Evolutionary conservation across 75 land plant genomes (phyloP), one percentile per base, ranked within the genome.

Genomic region (Pinus albicaulis): DNA sequence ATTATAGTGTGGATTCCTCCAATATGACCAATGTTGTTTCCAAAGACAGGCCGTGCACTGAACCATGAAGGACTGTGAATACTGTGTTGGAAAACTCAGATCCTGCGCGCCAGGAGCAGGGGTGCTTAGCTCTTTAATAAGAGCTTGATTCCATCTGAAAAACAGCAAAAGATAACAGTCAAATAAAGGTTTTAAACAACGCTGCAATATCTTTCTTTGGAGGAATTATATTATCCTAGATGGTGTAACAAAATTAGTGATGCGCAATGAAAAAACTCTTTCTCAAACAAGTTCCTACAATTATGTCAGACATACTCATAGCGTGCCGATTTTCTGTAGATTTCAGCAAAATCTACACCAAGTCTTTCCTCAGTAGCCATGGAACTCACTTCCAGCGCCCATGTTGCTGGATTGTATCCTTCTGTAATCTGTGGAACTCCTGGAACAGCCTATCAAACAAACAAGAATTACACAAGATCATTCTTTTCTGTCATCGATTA

Each of bases 371-470:
- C 91, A 76, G 86, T 82, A 26, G 84, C 57, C 22, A 68, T 6
- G 23, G 86, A 41, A 16, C 83, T 82, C 48, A 92, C 82, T 59
- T 92, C 95, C 73, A 92, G 28, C 90, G 89, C 88, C 94, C 91
- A 90, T 31, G 95, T 84, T 31, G 91, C 92, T 5, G 93, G 93
- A 76, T 90, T 90, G 71, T 85, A 84, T 26, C 91, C 89, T 69
- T 86, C 89, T 80, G 74, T 83, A 10, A 91, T 89, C 62, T 76
- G 80, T 26, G 69, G 70, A 22, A 88, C 82, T 68, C 93, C 93
- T 3, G 77, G 53, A 41, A 92, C 72, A 25, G 56, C 81, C 92
- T 89, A 28, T 55, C 61, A 56, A 79, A 31, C 16, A 62, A 24
- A 80, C 7, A 73, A 53, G 52, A 69, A 31, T 48, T 3, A 28